Evolutionary conservation across 352 stramenopile species (phyloP), one percentile per base, ranked within the genome.

Genomic region (Globisporangium iwayamae): DNA sequence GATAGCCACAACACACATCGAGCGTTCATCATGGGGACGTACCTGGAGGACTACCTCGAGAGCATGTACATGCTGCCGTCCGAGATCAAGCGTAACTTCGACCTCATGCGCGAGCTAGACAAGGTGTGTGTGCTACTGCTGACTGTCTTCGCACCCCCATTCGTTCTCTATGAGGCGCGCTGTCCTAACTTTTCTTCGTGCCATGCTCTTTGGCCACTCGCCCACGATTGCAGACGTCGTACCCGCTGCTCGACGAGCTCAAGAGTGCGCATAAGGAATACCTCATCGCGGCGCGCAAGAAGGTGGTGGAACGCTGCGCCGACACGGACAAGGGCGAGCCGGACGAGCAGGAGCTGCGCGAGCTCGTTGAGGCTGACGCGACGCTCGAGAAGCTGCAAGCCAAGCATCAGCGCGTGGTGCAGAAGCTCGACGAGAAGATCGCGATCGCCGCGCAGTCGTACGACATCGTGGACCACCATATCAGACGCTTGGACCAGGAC

Each of bases 61-160:
- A 93, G 80, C 72, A 93, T 95, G 78, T 93, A 93, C 74, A 88
- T 93, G 83, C 82, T 95, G 48, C 86, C 86, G 68, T 92, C 86
- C 48, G 86, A 95, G 78, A 80, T 95, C 70, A 95, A 95, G 75
- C 84, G 86, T 66, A 95, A 95, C 76, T 95, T 95, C 61, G 86
- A 95, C 54, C 83, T 95, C 58, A 93, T 95, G 83, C 83, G 86
- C 20, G 86, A 95, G 71, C 72, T 95, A 11, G 86, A 95, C 72
- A 91, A 93, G 82, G 86, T 92, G 45, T 47, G 56, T 52, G 7
- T 18, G 11, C 61, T 41, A 30, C 30, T n/a, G 20, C 38, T 20
- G 41, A 14, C 20, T 2, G 16, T 20, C 20, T 47, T 22, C 34
- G 30, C 52, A 57, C 3, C 20, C 51, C 28, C 18, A 6, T 16